Conservation (phyloP, 2,329 filamentous ascomycete genomes). For the Alternaria ethzedia region DNA sequence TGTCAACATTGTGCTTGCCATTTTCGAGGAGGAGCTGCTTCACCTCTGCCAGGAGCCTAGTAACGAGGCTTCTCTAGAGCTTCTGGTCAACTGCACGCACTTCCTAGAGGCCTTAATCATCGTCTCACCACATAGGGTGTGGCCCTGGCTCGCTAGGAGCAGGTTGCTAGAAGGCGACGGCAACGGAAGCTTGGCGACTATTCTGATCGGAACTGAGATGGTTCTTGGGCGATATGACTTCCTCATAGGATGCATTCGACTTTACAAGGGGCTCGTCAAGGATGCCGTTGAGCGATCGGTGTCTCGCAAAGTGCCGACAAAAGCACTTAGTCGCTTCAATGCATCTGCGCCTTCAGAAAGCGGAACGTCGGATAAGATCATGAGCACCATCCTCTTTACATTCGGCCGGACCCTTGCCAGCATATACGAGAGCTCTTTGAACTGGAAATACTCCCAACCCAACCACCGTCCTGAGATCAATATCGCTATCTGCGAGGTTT, state of each 20-base stretch:
- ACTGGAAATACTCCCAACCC: constrained; percentile 79
- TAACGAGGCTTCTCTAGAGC: constrained; percentile 66
- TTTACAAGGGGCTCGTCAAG: constrained; percentile 78
- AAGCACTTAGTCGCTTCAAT: constrained; percentile 58
- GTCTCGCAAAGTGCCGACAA: constrained; percentile 65
- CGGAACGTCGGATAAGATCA: constrained; percentile 77
- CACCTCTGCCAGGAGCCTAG: constrained; percentile 60
- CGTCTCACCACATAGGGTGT: constrained; percentile 80
- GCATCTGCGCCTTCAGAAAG: constrained; percentile 62
- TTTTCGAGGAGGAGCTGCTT: constrained; percentile 74
- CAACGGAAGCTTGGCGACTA: constrained; percentile 75
- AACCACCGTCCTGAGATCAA: constrained; percentile 74
- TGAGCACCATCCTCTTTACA: constrained; percentile 73
- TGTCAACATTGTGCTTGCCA: constrained; percentile 79
- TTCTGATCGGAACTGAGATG: constrained; percentile 84
- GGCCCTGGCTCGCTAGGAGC: constrained; percentile 86
- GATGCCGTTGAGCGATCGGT: constrained; percentile 75
- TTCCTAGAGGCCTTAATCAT: constrained; percentile 77
- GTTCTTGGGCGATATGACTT: constrained; percentile 78
- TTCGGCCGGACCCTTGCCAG: constrained; percentile 80
- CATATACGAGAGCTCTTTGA: constrained; percentile 82
- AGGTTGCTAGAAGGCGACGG: constrained; percentile 78
- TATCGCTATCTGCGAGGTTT: constrained; percentile 69
- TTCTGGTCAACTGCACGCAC: constrained; percentile 77
- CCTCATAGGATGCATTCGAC: constrained; percentile 71